Conservation (phyloP, 2,329 filamentous ascomycete genomes). For the Diaporthe vexans region DNA sequence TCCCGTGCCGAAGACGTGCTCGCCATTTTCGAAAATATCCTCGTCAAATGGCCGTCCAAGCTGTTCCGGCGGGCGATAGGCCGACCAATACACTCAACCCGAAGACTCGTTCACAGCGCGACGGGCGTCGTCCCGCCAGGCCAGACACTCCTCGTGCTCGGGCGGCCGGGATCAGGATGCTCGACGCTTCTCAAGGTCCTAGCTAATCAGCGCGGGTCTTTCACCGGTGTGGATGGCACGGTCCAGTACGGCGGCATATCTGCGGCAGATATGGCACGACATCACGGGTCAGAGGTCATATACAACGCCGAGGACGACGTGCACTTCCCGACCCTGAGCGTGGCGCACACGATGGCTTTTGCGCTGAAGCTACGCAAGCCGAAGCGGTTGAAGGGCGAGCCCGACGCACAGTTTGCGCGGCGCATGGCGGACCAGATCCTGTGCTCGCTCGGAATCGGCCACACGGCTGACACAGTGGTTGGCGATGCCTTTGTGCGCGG, state of each 20-base stretch:
- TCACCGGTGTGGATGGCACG: slow-evolving; percentile 48
- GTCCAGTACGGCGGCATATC: slow-evolving; percentile 48
- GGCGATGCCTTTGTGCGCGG: slow-evolving; percentile 68
- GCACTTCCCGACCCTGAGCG: slow-evolving; percentile 78
- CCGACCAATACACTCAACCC: background rate
- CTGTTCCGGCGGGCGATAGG: background rate
- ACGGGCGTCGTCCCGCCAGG: background rate
- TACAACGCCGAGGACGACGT: slow-evolving; percentile 64
- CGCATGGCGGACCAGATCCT: slow-evolving; percentile 1
- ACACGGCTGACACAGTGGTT: slow-evolving; percentile 47
- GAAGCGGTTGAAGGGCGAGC: background rate
- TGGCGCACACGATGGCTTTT: slow-evolving; percentile 76
- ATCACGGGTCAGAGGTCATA: slow-evolving; percentile 48
- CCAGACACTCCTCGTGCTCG: slow-evolving; percentile 48
- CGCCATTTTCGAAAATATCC: background rate
- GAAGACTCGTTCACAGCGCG: background rate
- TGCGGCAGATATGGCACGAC: slow-evolving; percentile 43
- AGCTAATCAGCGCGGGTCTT: slow-evolving; percentile 49
- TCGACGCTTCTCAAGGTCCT: slow-evolving; percentile 50
- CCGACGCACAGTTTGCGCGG: background rate
- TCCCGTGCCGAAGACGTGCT: slow-evolving; percentile 2
- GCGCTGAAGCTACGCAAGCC: slow-evolving; percentile 59
- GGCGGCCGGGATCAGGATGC: slow-evolving; percentile 51
- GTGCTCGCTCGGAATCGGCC: slow-evolving; percentile 35
- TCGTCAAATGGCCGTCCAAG: background rate